A percentile compares a stretch with the other conserved stretches of the same genome.
phyloP scores from a whole-genome alignment of 768 basidiomycete genomes.

The Leccinum ochraceum region DNA sequence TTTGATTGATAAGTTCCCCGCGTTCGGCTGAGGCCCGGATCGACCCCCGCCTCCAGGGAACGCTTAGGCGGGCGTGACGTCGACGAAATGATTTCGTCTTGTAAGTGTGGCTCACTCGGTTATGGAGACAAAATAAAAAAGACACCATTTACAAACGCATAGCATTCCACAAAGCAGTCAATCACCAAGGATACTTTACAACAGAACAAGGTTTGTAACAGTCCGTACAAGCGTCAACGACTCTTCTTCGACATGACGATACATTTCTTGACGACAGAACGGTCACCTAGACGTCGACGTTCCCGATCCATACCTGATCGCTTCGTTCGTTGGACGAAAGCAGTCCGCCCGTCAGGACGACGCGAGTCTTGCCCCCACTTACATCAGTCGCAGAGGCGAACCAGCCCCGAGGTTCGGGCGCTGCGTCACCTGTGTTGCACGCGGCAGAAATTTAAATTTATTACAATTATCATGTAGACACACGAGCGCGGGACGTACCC shows the following conservation, averaged over 20 bases:
- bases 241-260: background rate
- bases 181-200: background rate
- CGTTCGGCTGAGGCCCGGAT: too few species aligned
- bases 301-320: conserved; percentile 43
- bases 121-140: too few species aligned
- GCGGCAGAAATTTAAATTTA: background rate
- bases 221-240: background rate
- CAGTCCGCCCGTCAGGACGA: conserved; percentile 44
- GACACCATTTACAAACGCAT: too few species aligned
- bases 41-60: too few species aligned
- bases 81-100: too few species aligned
- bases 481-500: background rate
- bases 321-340: conserved; percentile 42
- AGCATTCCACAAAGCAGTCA: background rate
- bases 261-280: background rate
- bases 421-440: background rate
- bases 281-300: conserved; percentile 24
- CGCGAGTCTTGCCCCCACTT: conserved; percentile 23
- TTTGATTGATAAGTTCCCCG: too few species aligned
- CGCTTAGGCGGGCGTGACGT: too few species aligned
- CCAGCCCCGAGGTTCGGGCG: conserved; percentile 44
- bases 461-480: background rate
- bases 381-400: conserved; percentile 36
- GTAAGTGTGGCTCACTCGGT: too few species aligned
- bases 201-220: background rate